Conservation (phyloP, 805 yeast species). For the Kregervanrija pseudodelftensis region DNA sequence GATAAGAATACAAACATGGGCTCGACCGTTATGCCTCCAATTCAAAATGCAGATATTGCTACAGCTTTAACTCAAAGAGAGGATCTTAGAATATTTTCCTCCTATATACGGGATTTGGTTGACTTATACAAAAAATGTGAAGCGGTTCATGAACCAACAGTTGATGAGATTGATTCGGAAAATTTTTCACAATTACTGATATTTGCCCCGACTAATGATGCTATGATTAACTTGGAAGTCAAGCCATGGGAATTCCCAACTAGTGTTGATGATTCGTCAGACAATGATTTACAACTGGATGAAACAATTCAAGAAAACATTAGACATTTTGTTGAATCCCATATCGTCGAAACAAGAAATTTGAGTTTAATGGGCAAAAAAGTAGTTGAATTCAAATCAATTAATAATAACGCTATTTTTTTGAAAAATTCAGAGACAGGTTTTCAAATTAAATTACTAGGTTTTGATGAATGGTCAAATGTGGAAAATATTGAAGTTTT, state of each 20-base stretch:
- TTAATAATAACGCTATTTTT: constrained; percentile 30
- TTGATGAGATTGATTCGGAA: constrained; percentile 1
- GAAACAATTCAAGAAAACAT: constrained; percentile 44
- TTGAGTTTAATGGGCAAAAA: constrained; percentile 11
- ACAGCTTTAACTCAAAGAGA: constrained; percentile 32
- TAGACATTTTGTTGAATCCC: constrained; percentile 53
- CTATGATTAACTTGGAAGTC: constrained; percentile 38
- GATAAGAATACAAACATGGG: constrained; percentile 9
- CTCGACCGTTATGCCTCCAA: constrained; percentile 21
- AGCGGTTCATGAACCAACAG: constrained; percentile 13
- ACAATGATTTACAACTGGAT: constrained; percentile 34
- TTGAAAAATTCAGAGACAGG: constrained; percentile 31
- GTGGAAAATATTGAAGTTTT: constrained; percentile 31
- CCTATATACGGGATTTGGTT: constrained; percentile 60
- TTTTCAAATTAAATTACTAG: constrained; percentile 27
- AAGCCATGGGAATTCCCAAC: constrained; percentile 86
- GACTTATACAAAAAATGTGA: constrained; percentile 39
- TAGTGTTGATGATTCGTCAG: constrained; percentile 31
- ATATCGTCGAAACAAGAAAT: constrained; percentile 37
- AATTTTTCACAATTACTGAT: constrained; percentile 35
- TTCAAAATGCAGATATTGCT: constrained; percentile 23
- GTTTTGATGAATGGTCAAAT: constrained; percentile 29
- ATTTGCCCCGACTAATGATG: constrained; percentile 66
- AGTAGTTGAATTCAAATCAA: constrained; percentile 24
- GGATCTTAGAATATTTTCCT: constrained; percentile 55